Base-by-base conservation (phyloP, 2,329 filamentous ascomycete species). In the Drechslera avenae region DNA sequence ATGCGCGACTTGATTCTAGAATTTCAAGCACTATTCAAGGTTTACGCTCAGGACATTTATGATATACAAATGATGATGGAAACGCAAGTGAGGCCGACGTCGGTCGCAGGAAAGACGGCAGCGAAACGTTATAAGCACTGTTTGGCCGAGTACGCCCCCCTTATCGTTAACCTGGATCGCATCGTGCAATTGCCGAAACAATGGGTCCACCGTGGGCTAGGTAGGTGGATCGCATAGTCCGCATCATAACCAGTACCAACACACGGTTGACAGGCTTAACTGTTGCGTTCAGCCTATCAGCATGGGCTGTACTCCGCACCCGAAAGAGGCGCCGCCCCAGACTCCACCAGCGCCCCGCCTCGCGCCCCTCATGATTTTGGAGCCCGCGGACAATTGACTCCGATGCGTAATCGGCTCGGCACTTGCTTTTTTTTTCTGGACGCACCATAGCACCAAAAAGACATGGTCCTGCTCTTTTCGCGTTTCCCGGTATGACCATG, bases 261-360 rank as follows among this genome's bases (percentile, higher is more conserved):
- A 43, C 21, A 53, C 48, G 50, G 57, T 43, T 52, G 23, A 37
- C 23, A 23, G 30, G 39, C 30, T 36, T 48, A 44, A 36, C 36
- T 32, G 5, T 9, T 6, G 23, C 9, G 18, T 26, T 46, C 35
- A 44, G 50, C 59, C 56, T 61, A 59, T 61, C 56, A 61, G 35
- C 16, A 37, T 21, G 31, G 34, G 35, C 32, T 18, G 19, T 43
- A 45, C 59, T 64, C 64, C 57, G 57, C 62, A 60, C 45, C 19
- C 39, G 30, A 41, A 30, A 33, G 53, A 35, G 36, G 52, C 49
- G 46, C 52, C 51, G 56, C 57, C 52, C 57, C 42, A 31, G 40
- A 49, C 63, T 61, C 63, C 63, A 63, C 59, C 51, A 16, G 33
- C 35, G 42, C 59, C 57, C 61, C 59, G 54, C 60, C 46, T 51